Evolutionary conservation across 2,329 filamentous ascomycete genomes (phyloP).

Genomic region (Arachnomyces sp.): DNA sequence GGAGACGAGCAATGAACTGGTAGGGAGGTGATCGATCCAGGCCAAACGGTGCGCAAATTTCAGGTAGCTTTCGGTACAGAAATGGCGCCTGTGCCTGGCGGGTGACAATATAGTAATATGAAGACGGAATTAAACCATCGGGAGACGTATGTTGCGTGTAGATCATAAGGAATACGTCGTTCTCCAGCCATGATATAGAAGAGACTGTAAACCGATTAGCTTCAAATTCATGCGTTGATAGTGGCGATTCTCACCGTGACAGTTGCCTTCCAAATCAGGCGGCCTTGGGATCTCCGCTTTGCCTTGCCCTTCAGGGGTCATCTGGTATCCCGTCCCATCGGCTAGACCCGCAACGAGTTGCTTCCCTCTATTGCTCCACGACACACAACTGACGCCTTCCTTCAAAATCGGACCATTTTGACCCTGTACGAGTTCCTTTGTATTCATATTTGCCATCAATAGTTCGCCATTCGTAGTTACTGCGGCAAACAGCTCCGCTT

Average conservation of each 20-base stretch:
- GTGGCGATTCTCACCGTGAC: conserved; percentile 52
- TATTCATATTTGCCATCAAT: conserved; percentile 72
- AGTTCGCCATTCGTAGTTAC: conserved; percentile 76
- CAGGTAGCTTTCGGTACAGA: conserved; percentile 64
- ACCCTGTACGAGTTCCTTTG: conserved; percentile 51
- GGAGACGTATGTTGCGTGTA: conserved; percentile 59
- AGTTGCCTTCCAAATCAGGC: conserved; percentile 54
- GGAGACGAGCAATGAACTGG: conserved; percentile 69
- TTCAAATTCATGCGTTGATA: conserved; percentile 10
- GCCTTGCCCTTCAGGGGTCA: conserved; percentile 70
- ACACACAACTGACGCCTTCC: conserved; percentile 69
- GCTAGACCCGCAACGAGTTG: conserved; percentile 80
- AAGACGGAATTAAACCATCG: conserved; percentile 51
- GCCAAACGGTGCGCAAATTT: conserved; percentile 67
- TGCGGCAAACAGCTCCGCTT: conserved; percentile 62
- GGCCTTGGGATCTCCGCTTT: conserved; percentile 76
- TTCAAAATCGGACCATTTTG: conserved; percentile 60
- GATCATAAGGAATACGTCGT: conserved; percentile 72
- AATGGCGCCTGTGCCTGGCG: conserved; percentile 57
- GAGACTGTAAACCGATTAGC: conserved; percentile 50
- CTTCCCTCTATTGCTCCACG: conserved; percentile 91
- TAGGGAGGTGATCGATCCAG: conserved; percentile 60
- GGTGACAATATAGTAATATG: conserved; percentile 72
- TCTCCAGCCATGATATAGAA: conserved; percentile 80
- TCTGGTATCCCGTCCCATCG: conserved; percentile 72